phyloP scores from a whole-genome alignment of 306 rosid genomes.

The Sophora flavescens region DNA sequence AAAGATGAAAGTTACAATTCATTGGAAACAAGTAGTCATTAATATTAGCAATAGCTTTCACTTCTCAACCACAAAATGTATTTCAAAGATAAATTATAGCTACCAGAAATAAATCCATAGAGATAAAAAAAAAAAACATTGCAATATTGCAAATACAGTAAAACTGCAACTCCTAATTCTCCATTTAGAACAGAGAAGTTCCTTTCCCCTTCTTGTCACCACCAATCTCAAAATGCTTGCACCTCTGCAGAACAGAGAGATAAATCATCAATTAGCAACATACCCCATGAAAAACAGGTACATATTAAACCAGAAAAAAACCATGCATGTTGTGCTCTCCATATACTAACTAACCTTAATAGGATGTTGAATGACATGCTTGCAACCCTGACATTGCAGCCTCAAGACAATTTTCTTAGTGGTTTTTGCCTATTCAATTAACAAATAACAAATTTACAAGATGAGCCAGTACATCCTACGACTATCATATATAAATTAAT shows the following conservation, averaged over 20 bases:
- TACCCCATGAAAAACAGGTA: neutral
- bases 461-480: neutral
- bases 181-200: constrained; percentile 59
- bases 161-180: constrained; percentile 35
- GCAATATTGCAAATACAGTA: constrained; percentile 1
- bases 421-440: constrained; percentile 56
- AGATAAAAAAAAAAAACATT: constrained; percentile 40
- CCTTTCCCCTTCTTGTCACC: constrained; percentile 74
- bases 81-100: constrained; percentile 34
- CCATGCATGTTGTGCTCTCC: neutral
- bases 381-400: constrained; percentile 69
- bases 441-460: neutral
- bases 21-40: constrained; percentile 16
- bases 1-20: neutral
- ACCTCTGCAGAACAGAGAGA: constrained; percentile 56
- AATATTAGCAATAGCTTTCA: constrained; percentile 29
- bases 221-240: constrained; percentile 72
- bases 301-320: neutral
- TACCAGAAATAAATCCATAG: constrained; percentile 46
- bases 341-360: constrained; percentile 52
- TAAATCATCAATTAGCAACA: neutral
- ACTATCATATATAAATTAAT: no score
- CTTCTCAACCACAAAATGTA: constrained; percentile 18
- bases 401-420: constrained; percentile 68
- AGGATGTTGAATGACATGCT: constrained; percentile 63